Evolutionary conservation across 1,139 yeast species (phyloP).

Genomic region (Saccharomyces hybrid): DNA sequence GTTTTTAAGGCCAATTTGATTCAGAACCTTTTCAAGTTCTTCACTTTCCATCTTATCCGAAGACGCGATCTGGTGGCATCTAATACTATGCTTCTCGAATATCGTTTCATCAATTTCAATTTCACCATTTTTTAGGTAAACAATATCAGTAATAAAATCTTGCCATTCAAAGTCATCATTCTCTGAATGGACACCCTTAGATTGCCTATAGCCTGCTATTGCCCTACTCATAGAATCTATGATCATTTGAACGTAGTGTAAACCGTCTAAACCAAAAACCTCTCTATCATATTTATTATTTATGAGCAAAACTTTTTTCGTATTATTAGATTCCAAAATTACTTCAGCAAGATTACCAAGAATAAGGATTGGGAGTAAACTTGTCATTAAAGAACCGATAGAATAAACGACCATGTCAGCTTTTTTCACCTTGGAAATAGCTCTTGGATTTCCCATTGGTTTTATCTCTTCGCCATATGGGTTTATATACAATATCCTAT

Average conservation of each 20-base stretch:
- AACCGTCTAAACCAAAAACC: conserved; percentile 57
- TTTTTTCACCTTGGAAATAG: conserved; percentile 42
- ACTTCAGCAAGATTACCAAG: conserved; percentile 67
- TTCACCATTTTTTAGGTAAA: conserved; percentile 42
- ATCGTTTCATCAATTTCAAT: conserved; percentile 39
- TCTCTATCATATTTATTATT: conserved; percentile 75
- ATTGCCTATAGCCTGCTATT: conserved; percentile 12
- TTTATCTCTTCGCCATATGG: conserved; percentile 85
- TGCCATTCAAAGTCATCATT: conserved; percentile 28
- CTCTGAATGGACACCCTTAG: conserved; percentile 4
- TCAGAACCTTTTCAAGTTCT: conserved; percentile 38
- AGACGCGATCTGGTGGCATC: conserved; percentile 40
- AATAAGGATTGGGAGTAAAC: conserved; percentile 69
- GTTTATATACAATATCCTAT: conserved; percentile 68
- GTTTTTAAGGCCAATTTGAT: conserved; percentile 4
- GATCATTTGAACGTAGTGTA: conserved; percentile 49
- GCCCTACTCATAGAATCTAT: conserved; percentile 31
- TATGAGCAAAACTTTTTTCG: conserved; percentile 48
- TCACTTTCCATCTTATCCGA: conserved; percentile 20
- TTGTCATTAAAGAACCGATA: conserved; percentile 83
- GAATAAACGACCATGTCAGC: conserved; percentile 62
- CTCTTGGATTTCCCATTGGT: conserved; percentile 67
- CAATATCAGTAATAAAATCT: conserved; percentile 48
- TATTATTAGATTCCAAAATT: conserved; percentile 27
- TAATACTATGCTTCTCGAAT: conserved; percentile 38